phyloP scores from a whole-genome alignment of 129 eudicot species.

The Silybum marianum region DNA sequence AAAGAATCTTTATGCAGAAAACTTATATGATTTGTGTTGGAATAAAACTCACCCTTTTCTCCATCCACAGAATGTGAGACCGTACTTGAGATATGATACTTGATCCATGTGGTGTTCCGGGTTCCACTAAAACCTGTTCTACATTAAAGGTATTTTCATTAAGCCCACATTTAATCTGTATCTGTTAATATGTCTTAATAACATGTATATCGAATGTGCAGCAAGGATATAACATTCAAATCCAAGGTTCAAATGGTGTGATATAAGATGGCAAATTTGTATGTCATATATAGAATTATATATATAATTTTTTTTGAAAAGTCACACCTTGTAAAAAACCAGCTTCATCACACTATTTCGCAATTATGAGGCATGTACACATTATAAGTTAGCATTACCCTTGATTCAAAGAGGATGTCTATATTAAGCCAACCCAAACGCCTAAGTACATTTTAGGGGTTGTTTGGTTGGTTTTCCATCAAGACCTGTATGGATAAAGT shows the following conservation, averaged over 20 bases:
- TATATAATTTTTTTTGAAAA: too few relatives aligned
- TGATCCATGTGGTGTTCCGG: constrained; percentile 97
- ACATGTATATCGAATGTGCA: background rate
- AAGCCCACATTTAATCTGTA: constrained; percentile 13
- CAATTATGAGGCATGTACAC: background rate
- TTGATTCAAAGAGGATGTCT: background rate
- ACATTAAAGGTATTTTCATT: constrained; percentile 16
- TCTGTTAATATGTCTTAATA: background rate
- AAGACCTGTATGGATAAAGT: too few relatives aligned
- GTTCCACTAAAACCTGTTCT: constrained; percentile 85
- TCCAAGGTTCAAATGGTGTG: too few relatives aligned
- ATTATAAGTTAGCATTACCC: background rate
- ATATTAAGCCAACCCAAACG: background rate
- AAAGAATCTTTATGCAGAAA: background rate
- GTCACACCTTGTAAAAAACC: background rate
- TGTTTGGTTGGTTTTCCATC: too few relatives aligned
- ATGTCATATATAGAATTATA: too few relatives aligned
- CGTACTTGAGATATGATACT: constrained; percentile 88
- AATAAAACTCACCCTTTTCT: constrained; percentile 61
- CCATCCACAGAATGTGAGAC: constrained; percentile 96
- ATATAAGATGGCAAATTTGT: too few relatives aligned
- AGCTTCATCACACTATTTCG: background rate
- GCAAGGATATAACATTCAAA: background rate
- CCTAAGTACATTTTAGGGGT: background rate
- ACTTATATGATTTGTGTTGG: background rate